A percentile compares a stretch with the other conserved stretches of the same genome.
Conservation (phyloP, 148 eudicot genomes). For the Rhododendron molle region DNA sequence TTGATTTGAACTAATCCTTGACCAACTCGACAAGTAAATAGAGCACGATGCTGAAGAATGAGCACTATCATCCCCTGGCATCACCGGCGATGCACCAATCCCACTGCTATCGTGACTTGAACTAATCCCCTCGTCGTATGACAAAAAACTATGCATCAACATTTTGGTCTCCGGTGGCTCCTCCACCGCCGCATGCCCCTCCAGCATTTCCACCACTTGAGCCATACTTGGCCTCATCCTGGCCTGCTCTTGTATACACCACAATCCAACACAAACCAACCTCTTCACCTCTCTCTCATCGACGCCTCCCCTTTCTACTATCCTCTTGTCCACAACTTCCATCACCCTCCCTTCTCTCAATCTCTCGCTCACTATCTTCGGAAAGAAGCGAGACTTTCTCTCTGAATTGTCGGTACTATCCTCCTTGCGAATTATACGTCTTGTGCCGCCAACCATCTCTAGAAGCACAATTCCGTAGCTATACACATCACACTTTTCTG, state of each 20-base stretch:
- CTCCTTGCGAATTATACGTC: slow-evolving; percentile 22
- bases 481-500: slow-evolving; percentile 73
- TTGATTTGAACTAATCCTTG: too few relatives aligned
- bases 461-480: slow-evolving; percentile 83
- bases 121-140: too few relatives aligned
- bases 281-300: slow-evolving; percentile 52
- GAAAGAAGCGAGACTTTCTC: slow-evolving; percentile 52
- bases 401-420: slow-evolving; percentile 19
- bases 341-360: slow-evolving; percentile 49
- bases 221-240: slow-evolving; percentile 70
- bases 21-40: too few relatives aligned
- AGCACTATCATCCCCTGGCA: slow-evolving; percentile 11
- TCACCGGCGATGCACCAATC: slow-evolving; percentile 9
- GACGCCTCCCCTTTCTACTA: slow-evolving; percentile 32
- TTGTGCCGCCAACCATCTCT: slow-evolving; percentile 72
- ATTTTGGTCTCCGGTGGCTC: slow-evolving; percentile 64
- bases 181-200: slow-evolving; percentile 45
- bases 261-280: slow-evolving; percentile 55
- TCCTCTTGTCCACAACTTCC: slow-evolving; percentile 60
- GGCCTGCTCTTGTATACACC: slow-evolving; percentile 83
- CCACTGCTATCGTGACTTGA: too few relatives aligned
- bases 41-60: background rate
- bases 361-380: slow-evolving; percentile 57
- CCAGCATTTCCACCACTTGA: slow-evolving; percentile 72
- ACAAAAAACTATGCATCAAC: slow-evolving; percentile 26